phyloP scores from a whole-genome alignment of 2,329 filamentous ascomycete species.

The Ascochyta rabiei region DNA sequence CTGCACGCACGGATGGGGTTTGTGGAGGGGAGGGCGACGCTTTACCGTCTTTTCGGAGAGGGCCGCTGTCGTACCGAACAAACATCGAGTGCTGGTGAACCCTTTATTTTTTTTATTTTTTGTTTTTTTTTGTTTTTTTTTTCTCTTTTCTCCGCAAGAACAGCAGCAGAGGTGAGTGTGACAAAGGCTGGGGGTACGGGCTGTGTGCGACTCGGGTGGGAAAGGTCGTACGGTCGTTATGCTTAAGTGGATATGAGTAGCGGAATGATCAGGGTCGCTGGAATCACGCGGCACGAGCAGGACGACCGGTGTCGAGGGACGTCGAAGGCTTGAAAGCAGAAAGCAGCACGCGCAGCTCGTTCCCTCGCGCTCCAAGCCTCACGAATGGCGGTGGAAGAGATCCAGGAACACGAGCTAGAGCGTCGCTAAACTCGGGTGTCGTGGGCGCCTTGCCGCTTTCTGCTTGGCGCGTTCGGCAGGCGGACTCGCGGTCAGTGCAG shows the following conservation, averaged over 20 bases:
- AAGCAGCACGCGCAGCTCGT: too few relatives aligned
- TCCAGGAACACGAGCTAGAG: slow-evolving; percentile 5
- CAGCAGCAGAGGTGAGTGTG: background rate
- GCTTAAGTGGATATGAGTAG: too few relatives aligned
- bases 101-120: too few relatives aligned
- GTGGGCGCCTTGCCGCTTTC: slow-evolving; percentile 7
- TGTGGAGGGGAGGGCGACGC: too few relatives aligned
- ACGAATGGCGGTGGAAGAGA: slow-evolving; percentile 10
- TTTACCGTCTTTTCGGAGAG: slow-evolving; percentile 12
- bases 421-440: slow-evolving; percentile 5
- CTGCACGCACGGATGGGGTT: slow-evolving; percentile 2
- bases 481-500: background rate
- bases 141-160: background rate
- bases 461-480: background rate
- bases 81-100: too few relatives aligned
- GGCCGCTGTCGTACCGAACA: slow-evolving; percentile 14
- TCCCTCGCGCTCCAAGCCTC: background rate
- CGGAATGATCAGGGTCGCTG: too few relatives aligned
- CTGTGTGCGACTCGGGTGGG: background rate
- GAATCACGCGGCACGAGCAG: slow-evolving; percentile 2
- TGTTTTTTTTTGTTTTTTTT: too few relatives aligned
- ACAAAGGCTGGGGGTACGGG: too few relatives aligned
- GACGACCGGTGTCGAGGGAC: background rate
- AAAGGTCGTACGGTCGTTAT: background rate
- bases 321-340: background rate